Conservation (phyloP, 2,329 filamentous ascomycete species). For the Aspergillus fijiensis region DNA sequence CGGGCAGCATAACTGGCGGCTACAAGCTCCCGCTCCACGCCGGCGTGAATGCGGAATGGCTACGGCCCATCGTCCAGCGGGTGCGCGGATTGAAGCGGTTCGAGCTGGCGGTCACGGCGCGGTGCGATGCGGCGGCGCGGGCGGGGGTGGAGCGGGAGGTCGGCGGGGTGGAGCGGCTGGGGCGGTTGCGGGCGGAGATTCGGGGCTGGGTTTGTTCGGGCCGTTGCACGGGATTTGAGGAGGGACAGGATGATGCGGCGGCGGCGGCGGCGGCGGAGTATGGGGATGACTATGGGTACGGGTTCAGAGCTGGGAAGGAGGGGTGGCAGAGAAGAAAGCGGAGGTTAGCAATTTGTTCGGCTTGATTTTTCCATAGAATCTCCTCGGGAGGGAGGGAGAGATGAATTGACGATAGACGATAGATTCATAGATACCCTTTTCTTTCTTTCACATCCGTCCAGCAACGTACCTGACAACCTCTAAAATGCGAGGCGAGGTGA, state of each 20-base stretch:
- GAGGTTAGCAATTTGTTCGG: conserved; percentile 32
- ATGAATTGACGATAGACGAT: too few species aligned
- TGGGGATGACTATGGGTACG: conserved; percentile 1
- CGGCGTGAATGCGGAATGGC: conserved; percentile 28
- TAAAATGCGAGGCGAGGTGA: too few species aligned
- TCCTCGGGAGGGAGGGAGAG: too few species aligned
- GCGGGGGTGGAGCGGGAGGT: conserved; percentile 28
- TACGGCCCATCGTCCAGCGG: conserved; percentile 26
- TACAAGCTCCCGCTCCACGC: conserved; percentile 24
- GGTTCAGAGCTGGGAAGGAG: background rate
- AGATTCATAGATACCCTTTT: too few species aligned
- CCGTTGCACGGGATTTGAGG: background rate
- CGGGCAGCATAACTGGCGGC: conserved; percentile 20
- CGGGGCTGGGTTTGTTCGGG: conserved; percentile 25
- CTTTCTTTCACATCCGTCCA: too few species aligned
- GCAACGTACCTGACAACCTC: too few species aligned
- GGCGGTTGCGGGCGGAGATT: conserved; percentile 27
- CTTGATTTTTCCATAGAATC: conserved; percentile 12
- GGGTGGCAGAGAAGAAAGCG: conserved; percentile 3
- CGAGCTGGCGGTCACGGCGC: conserved; percentile 36
- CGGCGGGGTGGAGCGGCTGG: conserved; percentile 26
- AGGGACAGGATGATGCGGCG: too few species aligned
- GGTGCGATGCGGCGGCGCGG: conserved; percentile 31
- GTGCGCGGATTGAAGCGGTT: conserved; percentile 31
- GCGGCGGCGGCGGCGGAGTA: background rate